Evolutionary conservation across 2,329 filamentous ascomycete species (phyloP), one percentile per base, ranked within the genome.

Genomic region (Talaromyces islandicus): DNA sequence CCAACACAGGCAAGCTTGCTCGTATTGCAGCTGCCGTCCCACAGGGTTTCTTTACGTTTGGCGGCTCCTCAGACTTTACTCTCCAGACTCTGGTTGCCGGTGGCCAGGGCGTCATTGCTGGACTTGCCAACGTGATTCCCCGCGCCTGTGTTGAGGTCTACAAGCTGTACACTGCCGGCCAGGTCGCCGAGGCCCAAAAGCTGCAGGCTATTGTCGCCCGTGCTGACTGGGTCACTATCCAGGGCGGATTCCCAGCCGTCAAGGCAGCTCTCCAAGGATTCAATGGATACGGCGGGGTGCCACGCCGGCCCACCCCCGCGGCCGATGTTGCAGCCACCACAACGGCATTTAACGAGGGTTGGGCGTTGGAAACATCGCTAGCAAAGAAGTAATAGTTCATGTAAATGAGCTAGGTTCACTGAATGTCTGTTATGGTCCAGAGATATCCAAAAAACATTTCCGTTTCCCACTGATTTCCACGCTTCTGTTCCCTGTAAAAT

Each of bases 1-100:
- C 87, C n/a, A 86, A 85, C 65, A 88, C 89, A 32, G 88, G 86
- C 61, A 91, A 91, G 74, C 81, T 91, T 54, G 84, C 85, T 4
- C 80, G 88, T 9, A 80, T 91, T 4, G 78, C 80, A 0, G 78
- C 81, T 1, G 73, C 75, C 25, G 75, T 82, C 25, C 71, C 74
- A 56, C 19, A 21, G 4, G 77, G 75, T 7, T 95, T 92, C 80
- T 89, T 94, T 84, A 91, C 90, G 21, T 92, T 94, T 70, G 91
- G 91, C 52, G 91, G 91, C 65, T 90, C 94, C 73, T 91, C 89
- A 70, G 91, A 95, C 76, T 95, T 95, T 75, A 92, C 90, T 0
- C 81, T 90, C 29, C 91, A 93, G 77, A 93, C 90, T 0, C 82
- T 92, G 4, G 82, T 88, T 62, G 89, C 85, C 54, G 91, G 91